These are phyloP conservation scores for Tolypocladium album DNA, from an alignment of 2,329 filamentous ascomycete species.

Conservation along the genomic window DNA sequence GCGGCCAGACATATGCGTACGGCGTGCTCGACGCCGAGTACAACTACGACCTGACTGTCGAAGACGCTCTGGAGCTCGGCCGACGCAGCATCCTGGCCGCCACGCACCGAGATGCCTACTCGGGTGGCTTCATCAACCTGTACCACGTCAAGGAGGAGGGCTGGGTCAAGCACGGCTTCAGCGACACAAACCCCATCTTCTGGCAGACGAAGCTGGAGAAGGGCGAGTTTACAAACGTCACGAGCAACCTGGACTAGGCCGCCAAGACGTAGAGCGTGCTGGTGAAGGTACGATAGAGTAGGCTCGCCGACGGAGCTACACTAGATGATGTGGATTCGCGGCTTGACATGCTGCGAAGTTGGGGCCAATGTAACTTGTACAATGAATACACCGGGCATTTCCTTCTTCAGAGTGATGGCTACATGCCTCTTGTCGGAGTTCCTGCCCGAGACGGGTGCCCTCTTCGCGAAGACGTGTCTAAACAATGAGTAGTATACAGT, in stretches of 20 bases:
- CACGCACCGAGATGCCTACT: conserved; percentile 96
- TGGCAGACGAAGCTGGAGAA: conserved; percentile 99
- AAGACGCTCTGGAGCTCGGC: conserved; percentile 85
- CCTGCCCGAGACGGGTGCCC: background rate
- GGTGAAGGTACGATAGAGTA: background rate
- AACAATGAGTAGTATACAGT: background rate
- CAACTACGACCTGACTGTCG: conserved; percentile 72
- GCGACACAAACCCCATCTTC: conserved; percentile 97
- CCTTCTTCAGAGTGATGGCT: background rate
- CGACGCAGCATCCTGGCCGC: conserved; percentile 88
- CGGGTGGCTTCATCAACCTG: conserved; percentile 94
- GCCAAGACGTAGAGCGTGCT: background rate
- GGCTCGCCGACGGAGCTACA: background rate
- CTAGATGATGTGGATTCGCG: background rate
- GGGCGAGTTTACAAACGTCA: conserved; percentile 96
- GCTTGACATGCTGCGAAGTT: background rate
- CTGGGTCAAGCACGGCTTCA: conserved; percentile 98
- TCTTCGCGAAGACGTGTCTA: background rate
- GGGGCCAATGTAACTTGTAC: conserved; percentile 3
- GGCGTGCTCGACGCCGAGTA: conserved; percentile 96
- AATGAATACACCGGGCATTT: conserved; percentile 1
- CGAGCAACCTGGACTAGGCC: conserved; percentile 50
- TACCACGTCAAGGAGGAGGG: conserved; percentile 99
- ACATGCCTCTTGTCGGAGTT: background rate
- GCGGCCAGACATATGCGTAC: conserved; percentile 97